phyloP scores from a whole-genome alignment of 1,139 yeast genomes.

The Kurtzmaniella natalensis region DNA sequence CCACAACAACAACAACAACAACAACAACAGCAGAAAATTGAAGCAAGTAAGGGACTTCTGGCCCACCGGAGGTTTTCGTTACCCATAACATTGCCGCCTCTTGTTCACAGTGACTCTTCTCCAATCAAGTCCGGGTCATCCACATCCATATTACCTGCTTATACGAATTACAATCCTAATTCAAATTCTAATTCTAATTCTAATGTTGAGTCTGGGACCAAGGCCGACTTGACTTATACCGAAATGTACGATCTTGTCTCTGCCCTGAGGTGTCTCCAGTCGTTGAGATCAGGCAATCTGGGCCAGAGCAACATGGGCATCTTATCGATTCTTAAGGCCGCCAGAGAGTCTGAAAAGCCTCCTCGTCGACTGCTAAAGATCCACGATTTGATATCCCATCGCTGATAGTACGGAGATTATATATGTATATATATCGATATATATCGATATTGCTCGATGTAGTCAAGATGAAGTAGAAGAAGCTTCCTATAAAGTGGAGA shows the following conservation, averaged over 20 bases:
- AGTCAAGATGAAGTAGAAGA: too few species aligned
- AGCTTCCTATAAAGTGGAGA: too few species aligned
- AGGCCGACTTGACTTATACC: constrained; percentile 3
- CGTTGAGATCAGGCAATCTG: constrained; percentile 16
- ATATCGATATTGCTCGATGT: too few species aligned
- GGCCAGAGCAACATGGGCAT: constrained; percentile 16
- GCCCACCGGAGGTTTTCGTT: too few species aligned
- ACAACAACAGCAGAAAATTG: too few species aligned
- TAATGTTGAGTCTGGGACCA: background rate
- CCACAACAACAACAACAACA: too few species aligned
- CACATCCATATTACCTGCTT: too few species aligned
- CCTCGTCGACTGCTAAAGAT: constrained; percentile 19
- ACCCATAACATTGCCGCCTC: background rate
- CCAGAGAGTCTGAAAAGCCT: constrained; percentile 15
- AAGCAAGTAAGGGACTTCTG: too few species aligned
- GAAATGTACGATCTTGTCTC: constrained; percentile 34
- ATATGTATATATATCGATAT: background rate
- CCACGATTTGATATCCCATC: constrained; percentile 21
- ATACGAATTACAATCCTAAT: background rate
- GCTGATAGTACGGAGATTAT: background rate
- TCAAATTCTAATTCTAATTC: background rate
- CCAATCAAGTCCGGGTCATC: too few species aligned
- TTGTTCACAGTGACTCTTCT: background rate
- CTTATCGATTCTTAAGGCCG: constrained; percentile 25
- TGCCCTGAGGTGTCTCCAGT: constrained; percentile 39